A percentile compares a stretch with the other conserved stretches of the same genome.
phyloP scores from a whole-genome alignment of 73 alveolate genomes.

The Stentor roeselii region DNA sequence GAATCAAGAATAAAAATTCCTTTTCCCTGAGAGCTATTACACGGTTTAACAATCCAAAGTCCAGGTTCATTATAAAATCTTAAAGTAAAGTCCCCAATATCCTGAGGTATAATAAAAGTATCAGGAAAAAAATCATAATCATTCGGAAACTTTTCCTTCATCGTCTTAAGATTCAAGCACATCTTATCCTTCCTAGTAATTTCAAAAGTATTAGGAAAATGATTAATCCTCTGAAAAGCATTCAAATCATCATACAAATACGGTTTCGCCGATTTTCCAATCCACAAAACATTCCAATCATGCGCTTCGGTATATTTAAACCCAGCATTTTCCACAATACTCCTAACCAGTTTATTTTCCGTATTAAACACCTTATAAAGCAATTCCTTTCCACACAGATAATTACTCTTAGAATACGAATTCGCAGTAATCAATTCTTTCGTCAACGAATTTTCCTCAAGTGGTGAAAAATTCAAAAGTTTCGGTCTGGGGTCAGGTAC shows the following conservation, averaged over 20 bases:
- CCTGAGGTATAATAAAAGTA: conserved; percentile 53
- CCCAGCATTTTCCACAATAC: conserved; percentile 45
- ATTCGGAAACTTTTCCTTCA: conserved; percentile 63
- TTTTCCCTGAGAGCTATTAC: conserved; percentile 90
- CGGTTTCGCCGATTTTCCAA: conserved; percentile 46
- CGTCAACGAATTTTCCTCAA: neutral
- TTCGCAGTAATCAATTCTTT: neutral
- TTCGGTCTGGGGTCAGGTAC: conserved; percentile 14
- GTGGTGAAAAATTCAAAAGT: neutral
- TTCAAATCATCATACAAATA: conserved; percentile 66
- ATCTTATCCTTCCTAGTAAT: conserved; percentile 69
- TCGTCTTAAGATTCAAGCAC: conserved; percentile 53
- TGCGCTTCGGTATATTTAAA: conserved; percentile 56
- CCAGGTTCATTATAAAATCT: conserved; percentile 38
- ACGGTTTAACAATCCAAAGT: conserved; percentile 96
- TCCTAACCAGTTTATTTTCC: conserved; percentile 48
- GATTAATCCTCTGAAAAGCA: conserved; percentile 52
- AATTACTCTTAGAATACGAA: conserved; percentile 37
- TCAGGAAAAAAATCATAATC: conserved; percentile 82
- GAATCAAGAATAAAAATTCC: conserved; percentile 85
- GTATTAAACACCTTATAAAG: conserved; percentile 47
- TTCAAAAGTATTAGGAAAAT: conserved; percentile 71
- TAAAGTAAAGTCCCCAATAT: conserved; percentile 36
- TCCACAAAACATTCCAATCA: conserved; percentile 71
- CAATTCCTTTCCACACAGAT: conserved; percentile 44